Evolutionary conservation across 139 green algal genomes (phyloP), one percentile per base, ranked within the genome.

Genomic region (Picocystis salinarum): DNA sequence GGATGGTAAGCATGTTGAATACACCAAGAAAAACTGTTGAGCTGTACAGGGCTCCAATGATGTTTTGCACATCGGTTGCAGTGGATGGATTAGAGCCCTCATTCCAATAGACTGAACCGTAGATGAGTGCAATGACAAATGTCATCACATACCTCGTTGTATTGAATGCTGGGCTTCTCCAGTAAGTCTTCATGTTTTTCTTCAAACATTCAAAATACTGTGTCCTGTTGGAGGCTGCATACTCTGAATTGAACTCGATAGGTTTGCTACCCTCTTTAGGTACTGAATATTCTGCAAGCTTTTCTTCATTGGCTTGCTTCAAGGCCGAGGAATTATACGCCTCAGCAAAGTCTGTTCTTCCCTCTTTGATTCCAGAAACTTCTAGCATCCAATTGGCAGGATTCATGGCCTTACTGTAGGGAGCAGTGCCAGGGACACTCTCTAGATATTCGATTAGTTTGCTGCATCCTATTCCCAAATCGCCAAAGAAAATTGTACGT

Each of bases 401-500:
- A 41, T 64, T 64, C n/a, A n/a, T n/a, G n/a, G n/a, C n/a, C n/a
- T n/a, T n/a, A n/a, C n/a, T n/a, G n/a, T n/a, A n/a, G n/a, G n/a
- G n/a, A n/a, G n/a, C n/a, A n/a, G n/a, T n/a, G n/a, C n/a, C n/a
- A n/a, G n/a, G n/a, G n/a, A n/a, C n/a, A n/a, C n/a, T n/a, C n/a
- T n/a, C n/a, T n/a, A n/a, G n/a, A n/a, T 85, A 91, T 4, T 40
- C 28, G 4, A 86, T 59, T 23, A 93, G 66, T 7, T 50, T 5
- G 19, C 23, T 23, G 50, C 39, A 63, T 42, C 79, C 53, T 2
- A 28, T 7, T 15, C 81, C 83, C 41, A 93, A 52, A 2, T 59
- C 46, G 0, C 83, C 83, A 58, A 87, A 87, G 64, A 83, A 94
- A 4, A 73, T 79, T 22, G 71, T 64, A 23, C 59, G 34, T 15